These are phyloP conservation scores for Calonectria pauciramosa DNA, from an alignment of 2,329 filamentous ascomycete species.

Conservation along the genomic window DNA sequence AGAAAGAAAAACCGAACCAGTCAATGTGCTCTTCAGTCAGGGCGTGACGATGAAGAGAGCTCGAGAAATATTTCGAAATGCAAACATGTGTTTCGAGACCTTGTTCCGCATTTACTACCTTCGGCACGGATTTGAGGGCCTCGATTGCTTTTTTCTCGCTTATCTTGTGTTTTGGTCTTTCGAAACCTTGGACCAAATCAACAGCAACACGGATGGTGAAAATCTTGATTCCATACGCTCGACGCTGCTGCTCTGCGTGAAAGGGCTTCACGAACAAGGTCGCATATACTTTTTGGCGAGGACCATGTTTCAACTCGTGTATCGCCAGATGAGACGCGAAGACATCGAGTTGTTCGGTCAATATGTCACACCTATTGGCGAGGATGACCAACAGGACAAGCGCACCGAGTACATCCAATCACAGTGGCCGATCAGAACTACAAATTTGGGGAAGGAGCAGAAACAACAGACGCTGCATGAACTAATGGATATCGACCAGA, in stretches of 20 bases:
- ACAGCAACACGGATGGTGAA: neutral
- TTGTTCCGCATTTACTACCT: neutral
- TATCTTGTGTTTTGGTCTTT: neutral
- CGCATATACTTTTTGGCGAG: slow-evolving; percentile 1
- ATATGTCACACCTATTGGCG: neutral
- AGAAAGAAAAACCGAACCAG: neutral
- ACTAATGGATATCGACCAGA: neutral
- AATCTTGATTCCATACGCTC: neutral
- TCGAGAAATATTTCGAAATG: neutral
- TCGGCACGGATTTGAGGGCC: neutral
- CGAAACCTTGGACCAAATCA: neutral
- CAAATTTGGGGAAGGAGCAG: neutral
- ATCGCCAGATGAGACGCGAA: neutral
- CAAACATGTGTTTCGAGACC: neutral
- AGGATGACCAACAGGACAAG: neutral
- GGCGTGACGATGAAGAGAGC: neutral
- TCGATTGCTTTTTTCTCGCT: neutral
- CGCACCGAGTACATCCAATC: neutral
- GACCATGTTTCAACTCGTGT: neutral
- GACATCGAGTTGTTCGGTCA: neutral
- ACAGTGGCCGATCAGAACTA: neutral
- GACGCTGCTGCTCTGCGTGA: neutral
- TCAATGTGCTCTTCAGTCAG: neutral
- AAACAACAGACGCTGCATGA: neutral
- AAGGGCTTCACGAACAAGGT: neutral